Percentiles rank a stretch among this genome's conserved stretches.
phyloP scores from a whole-genome alignment of 192 early-diverging fungal genomes.

The Coemansia sp. region DNA sequence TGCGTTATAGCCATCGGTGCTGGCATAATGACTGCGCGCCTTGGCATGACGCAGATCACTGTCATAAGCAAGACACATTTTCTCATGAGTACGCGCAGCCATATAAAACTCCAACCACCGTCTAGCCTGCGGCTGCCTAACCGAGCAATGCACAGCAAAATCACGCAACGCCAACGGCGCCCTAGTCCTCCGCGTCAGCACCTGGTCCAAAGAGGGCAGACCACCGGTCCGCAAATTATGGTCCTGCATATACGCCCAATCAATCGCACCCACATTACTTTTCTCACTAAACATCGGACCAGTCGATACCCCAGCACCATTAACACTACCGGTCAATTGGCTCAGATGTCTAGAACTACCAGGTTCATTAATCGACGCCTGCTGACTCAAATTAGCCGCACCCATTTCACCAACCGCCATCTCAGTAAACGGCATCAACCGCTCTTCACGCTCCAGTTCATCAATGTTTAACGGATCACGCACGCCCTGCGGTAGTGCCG shows the following conservation, averaged over 20 bases:
- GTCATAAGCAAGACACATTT: conserved; percentile 55
- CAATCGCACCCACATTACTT: conserved; percentile 7
- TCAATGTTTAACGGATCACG: conserved; percentile 55
- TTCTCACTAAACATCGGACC: background rate
- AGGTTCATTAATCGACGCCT: background rate
- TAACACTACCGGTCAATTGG: background rate
- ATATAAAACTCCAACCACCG: conserved; percentile 58
- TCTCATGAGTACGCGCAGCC: conserved; percentile 53
- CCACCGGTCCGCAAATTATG: conserved; percentile 55
- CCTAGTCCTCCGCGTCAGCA: conserved; percentile 47
- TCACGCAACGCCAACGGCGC: conserved; percentile 52
- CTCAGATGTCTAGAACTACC: background rate
- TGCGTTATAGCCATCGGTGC: conserved; percentile 13
- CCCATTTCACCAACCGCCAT: conserved; percentile 34
- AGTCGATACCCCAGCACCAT: background rate
- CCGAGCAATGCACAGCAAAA: conserved; percentile 56
- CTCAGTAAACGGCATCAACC: conserved; percentile 49
- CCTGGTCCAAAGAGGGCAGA: conserved; percentile 56
- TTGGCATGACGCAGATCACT: conserved; percentile 54
- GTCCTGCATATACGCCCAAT: conserved; percentile 57
- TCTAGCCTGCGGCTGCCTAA: conserved; percentile 55
- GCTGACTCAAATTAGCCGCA: background rate
- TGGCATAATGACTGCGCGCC: conserved; percentile 50
- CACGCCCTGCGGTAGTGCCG: conserved; percentile 40
- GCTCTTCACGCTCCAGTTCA: conserved; percentile 55